Conservation (phyloP, 495 filamentous ascomycete species). For the Bacidia rubella region DNA sequence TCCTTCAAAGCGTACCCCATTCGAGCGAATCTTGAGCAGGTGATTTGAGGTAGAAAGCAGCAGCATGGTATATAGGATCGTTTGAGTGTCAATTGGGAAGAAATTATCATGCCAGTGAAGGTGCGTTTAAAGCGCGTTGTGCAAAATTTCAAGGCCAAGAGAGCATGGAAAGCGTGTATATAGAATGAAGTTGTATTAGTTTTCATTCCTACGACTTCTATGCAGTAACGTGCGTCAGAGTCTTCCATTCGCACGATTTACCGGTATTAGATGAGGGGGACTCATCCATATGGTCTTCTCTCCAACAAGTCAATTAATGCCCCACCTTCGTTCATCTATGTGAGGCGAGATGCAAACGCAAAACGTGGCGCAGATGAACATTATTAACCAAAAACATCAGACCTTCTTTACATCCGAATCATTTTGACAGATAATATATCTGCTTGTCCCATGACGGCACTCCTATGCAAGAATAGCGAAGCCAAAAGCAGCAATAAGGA, state of each 20-base stretch:
- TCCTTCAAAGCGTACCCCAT: too few relatives aligned
- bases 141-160: too few relatives aligned
- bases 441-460: too few relatives aligned
- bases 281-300: not conserved
- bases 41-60: too few relatives aligned
- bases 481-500: constrained; percentile 11
- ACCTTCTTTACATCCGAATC: too few relatives aligned
- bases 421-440: too few relatives aligned
- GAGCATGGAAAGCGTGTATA: not conserved
- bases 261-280: not conserved
- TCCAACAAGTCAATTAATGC: not conserved
- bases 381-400: too few relatives aligned
- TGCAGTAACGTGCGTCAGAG: not conserved
- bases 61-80: too few relatives aligned
- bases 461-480: constrained; percentile 9
- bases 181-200: not conserved
- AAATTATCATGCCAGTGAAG: too few relatives aligned
- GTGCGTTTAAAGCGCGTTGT: not conserved
- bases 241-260: not conserved
- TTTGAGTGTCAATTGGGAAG: too few relatives aligned
- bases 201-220: not conserved
- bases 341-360: not conserved
- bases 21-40: too few relatives aligned
- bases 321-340: not conserved
- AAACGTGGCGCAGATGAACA: not conserved